Evolutionary conservation across 164 flowering plant species (phyloP).

Genomic region (Liriodendron chinense): DNA sequence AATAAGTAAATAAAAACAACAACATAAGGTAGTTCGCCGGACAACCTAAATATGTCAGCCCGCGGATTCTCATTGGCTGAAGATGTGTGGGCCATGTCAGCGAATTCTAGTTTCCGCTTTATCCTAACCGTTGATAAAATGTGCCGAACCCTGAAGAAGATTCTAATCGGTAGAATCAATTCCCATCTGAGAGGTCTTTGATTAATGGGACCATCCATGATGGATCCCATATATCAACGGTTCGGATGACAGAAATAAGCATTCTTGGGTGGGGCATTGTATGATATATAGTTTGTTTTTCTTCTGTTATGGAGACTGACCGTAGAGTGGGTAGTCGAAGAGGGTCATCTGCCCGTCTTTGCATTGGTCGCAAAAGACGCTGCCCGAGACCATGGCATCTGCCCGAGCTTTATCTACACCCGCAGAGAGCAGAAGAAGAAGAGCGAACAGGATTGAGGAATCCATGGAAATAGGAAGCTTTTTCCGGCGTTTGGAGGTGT

Average conservation of each 20-base stretch:
- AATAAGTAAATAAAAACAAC: background rate
- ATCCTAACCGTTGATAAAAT: background rate
- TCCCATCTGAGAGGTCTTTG: too few relatives aligned
- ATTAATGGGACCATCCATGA: too few relatives aligned
- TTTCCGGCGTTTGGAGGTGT: background rate
- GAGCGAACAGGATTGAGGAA: slow-evolving; percentile 19
- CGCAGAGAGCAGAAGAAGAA: slow-evolving; percentile 33
- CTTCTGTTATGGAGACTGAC: slow-evolving; percentile 23
- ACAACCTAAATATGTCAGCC: background rate
- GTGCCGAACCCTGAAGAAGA: too few relatives aligned
- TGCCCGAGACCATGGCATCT: slow-evolving; percentile 63
- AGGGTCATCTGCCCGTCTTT: slow-evolving; percentile 69
- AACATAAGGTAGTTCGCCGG: too few relatives aligned
- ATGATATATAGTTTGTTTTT: background rate
- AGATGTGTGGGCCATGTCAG: background rate
- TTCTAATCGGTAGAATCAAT: too few relatives aligned
- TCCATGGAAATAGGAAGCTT: slow-evolving; percentile 34
- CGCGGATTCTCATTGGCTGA: background rate
- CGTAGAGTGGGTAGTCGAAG: slow-evolving; percentile 77
- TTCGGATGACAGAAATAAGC: background rate
- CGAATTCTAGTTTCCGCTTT: background rate
- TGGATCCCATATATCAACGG: too few relatives aligned
- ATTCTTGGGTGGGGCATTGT: background rate
- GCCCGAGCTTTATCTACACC: slow-evolving; percentile 45
- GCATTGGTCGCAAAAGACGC: slow-evolving; percentile 92